Base-by-base conservation (phyloP, 805 yeast species). In the Candida taoyuanica region DNA sequence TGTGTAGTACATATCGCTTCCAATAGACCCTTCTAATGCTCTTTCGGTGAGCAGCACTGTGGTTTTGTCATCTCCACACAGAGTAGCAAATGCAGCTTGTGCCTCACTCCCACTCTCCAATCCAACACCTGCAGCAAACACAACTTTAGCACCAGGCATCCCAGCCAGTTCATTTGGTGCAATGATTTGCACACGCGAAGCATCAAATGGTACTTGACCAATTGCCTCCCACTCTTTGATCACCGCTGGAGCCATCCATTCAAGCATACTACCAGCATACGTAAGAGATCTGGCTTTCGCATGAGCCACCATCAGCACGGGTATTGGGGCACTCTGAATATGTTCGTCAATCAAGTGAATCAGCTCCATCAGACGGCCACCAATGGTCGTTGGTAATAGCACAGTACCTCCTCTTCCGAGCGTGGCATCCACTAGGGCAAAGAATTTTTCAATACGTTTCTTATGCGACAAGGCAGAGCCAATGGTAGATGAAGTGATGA, bases 181-280 rank as follows among this genome's bases (percentile, higher is more conserved):
- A 46, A 76, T 62, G 36, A 78, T 64, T 53, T 81, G 76, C 43
- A 80, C 74, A 53, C 78, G 65, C 19, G 77, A 62, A 31, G 84
- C 74, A 49, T 85, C 94, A 55, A 91, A 89, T 1, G 97, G 96
- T 2, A 82, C 73, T 38, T 73, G 74, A 37, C 80, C 80, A 43
- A 75, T 71, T 7, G 72, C 65, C 53, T 87, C 95, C 91, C 96
- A 88, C 32, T 78, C 83, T 49, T 84, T 82, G 18, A 85, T 74
- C n/a, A 88, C 72, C n/a, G 81, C 72, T 0, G 91, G 75, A 0
- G 95, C 79, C 88, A 93, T 83, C 98, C 98, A 93, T 64, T 93
- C 98, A 20, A 91, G 63, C 81, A 93, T 84, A 39, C 88, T 83
- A 12, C 86, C 76, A 0, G 97, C 96, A 55, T 84, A 86, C 18